Evolutionary conservation across 352 stramenopile genomes (phyloP).

Genomic region (Thraustotheca clavata): DNA sequence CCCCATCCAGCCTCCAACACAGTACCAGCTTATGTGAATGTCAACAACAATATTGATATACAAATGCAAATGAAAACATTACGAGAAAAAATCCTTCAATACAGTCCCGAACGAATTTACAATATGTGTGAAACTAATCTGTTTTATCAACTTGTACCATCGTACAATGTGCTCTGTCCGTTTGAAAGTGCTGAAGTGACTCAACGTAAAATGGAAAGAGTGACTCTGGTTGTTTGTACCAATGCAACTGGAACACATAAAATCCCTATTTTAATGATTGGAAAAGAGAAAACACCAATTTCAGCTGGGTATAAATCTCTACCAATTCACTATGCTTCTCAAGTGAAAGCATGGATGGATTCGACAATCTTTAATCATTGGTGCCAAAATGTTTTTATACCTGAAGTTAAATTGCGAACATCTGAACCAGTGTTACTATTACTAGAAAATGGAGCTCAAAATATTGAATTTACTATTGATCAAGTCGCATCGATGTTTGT

Average conservation of each 20-base stretch:
- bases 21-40: background rate
- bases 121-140: constrained; percentile 39
- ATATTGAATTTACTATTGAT: constrained; percentile 30
- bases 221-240: constrained; percentile 38
- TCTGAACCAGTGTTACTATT: constrained; percentile 36
- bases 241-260: constrained; percentile 52
- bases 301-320: constrained; percentile 18
- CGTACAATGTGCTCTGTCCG: constrained; percentile 21
- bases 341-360: constrained; percentile 48
- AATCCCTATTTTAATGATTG: constrained; percentile 41
- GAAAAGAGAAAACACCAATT: constrained; percentile 32
- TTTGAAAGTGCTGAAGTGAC: background rate
- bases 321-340: constrained; percentile 29
- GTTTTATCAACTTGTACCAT: constrained; percentile 43
- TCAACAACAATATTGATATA: constrained; percentile 1
- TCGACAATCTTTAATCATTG: constrained; percentile 44
- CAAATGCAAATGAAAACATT: constrained; percentile 26
- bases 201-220: constrained; percentile 29
- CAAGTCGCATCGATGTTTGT: constrained; percentile 37
- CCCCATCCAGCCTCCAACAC: background rate
- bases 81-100: constrained; percentile 26
- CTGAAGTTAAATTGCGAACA: constrained; percentile 35
- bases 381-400: constrained; percentile 39
- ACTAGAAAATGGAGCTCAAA: constrained; percentile 35
- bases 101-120: constrained; percentile 39